Conservation (phyloP, 2,329 filamentous ascomycete genomes). For the Aspergillus sp. region DNA sequence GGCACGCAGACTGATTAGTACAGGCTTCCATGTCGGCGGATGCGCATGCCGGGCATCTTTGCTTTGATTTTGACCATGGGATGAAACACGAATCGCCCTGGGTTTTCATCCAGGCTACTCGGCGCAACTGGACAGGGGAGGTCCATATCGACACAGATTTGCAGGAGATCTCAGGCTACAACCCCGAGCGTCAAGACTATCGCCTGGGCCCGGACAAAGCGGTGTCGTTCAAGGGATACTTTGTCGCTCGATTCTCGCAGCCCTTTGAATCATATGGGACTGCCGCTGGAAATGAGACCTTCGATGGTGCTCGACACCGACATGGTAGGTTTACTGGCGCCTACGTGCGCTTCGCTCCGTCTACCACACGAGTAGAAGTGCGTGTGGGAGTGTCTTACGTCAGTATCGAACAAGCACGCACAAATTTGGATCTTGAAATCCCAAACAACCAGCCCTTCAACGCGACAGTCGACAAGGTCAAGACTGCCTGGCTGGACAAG, state of each 20-base stretch:
- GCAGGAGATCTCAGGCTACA: constrained; percentile 45
- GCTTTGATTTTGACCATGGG: not conserved
- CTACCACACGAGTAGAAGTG: constrained; percentile 39
- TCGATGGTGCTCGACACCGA: constrained; percentile 18
- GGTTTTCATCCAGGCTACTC: constrained; percentile 46
- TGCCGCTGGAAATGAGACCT: constrained; percentile 27
- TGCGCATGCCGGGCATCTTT: not conserved
- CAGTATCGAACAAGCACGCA: constrained; percentile 48
- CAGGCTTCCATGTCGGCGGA: not conserved
- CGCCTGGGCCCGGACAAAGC: constrained; percentile 45
- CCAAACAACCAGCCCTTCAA: constrained; percentile 39
- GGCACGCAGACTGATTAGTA: too few species aligned
- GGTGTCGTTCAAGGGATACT: constrained; percentile 44
- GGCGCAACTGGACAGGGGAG: constrained; percentile 48
- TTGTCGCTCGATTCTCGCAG: constrained; percentile 48
- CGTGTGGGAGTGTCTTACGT: constrained; percentile 49
- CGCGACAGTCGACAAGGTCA: constrained; percentile 39
- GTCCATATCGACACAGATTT: constrained; percentile 37
- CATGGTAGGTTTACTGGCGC: constrained; percentile 41
- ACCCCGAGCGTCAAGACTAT: constrained; percentile 49
- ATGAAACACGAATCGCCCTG: constrained; percentile 27
- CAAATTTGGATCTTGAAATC: constrained; percentile 46
- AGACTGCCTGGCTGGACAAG: constrained; percentile 48
- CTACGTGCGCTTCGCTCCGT: constrained; percentile 40
- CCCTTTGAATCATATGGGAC: constrained; percentile 42